A percentile compares a stretch with the other conserved stretches of the same genome.
Evolutionary conservation across 1,139 yeast species (phyloP).

Genomic region (Lodderomyces elongisporus): DNA sequence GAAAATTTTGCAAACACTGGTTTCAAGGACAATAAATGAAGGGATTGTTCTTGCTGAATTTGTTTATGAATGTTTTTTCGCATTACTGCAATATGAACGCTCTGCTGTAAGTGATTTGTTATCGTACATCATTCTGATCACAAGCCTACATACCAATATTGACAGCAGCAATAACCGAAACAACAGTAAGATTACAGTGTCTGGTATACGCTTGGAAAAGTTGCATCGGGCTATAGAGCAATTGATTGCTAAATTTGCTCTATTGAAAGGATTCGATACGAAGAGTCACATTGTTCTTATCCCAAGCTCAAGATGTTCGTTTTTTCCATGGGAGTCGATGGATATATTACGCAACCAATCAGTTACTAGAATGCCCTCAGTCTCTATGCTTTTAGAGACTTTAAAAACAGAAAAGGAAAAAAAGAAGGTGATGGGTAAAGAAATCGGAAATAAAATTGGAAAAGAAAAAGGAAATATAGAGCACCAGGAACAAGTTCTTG

Average conservation of each 20-base stretch:
- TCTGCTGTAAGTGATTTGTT: slow-evolving; percentile 51
- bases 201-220: slow-evolving; percentile 29
- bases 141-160: slow-evolving; percentile 56
- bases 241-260: slow-evolving; percentile 35
- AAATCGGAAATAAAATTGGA: too few species aligned
- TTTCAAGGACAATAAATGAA: slow-evolving; percentile 22
- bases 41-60: slow-evolving; percentile 43
- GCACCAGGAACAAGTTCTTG: too few species aligned
- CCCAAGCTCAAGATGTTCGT: slow-evolving; percentile 58
- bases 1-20: slow-evolving; percentile 32
- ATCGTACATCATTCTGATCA: slow-evolving; percentile 54
- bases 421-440: neutral
- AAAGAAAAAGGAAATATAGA: too few species aligned
- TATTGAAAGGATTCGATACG: slow-evolving; percentile 8
- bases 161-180: slow-evolving; percentile 38
- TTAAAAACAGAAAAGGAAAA: slow-evolving; percentile 19
- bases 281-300: slow-evolving; percentile 58
- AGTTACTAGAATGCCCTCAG: slow-evolving; percentile 73
- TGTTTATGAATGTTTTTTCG: slow-evolving; percentile 49
- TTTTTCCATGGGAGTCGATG: slow-evolving; percentile 87
- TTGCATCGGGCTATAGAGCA: slow-evolving; percentile 27
- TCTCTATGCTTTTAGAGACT: slow-evolving; percentile 41
- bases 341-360: slow-evolving; percentile 50
- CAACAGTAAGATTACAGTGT: slow-evolving; percentile 26
- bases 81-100: slow-evolving; percentile 27